Evolutionary conservation across 345 rosid genomes (phyloP).

Genomic region (Leavenworthia alabamica): DNA sequence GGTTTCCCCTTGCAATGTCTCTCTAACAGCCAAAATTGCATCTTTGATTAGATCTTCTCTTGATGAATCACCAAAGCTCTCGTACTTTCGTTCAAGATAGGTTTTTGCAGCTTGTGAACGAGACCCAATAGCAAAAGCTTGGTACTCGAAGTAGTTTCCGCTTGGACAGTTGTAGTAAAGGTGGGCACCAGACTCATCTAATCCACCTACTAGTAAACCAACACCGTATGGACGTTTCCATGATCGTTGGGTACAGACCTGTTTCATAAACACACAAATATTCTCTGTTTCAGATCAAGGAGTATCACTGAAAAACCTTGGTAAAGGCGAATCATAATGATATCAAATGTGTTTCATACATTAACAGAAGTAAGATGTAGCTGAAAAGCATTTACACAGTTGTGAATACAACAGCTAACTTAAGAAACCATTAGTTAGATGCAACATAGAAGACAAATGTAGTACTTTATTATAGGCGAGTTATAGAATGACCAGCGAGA

Average conservation of each 20-base stretch:
- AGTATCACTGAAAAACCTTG: background rate
- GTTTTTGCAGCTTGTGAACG: slow-evolving; percentile 99
- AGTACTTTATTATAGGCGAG: no score
- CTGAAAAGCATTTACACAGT: background rate
- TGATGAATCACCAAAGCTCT: slow-evolving; percentile 64
- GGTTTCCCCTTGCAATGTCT: slow-evolving; percentile 92
- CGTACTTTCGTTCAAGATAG: slow-evolving; percentile 82
- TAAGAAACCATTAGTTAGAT: background rate
- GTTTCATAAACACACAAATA: slow-evolving; percentile 25
- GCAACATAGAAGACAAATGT: background rate
- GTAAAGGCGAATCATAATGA: background rate
- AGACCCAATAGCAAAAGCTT: slow-evolving; percentile 95
- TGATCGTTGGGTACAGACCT: slow-evolving; percentile 98
- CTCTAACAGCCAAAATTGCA: slow-evolving; percentile 87
- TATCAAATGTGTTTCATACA: background rate
- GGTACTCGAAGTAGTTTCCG: slow-evolving; percentile 96
- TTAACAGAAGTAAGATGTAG: background rate
- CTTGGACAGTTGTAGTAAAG: slow-evolving; percentile 98
- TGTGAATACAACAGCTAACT: background rate
- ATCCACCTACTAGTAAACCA: slow-evolving; percentile 84
- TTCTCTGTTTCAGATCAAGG: background rate
- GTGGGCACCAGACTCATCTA: slow-evolving; percentile 96
- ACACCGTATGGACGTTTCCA: slow-evolving; percentile 99
- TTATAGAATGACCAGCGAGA: background rate
- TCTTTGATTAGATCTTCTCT: slow-evolving; percentile 85